A percentile compares a stretch with the other conserved stretches of the same genome.
phyloP scores from a whole-genome alignment of 306 rosid species.

The Astragalus membranaceus region DNA sequence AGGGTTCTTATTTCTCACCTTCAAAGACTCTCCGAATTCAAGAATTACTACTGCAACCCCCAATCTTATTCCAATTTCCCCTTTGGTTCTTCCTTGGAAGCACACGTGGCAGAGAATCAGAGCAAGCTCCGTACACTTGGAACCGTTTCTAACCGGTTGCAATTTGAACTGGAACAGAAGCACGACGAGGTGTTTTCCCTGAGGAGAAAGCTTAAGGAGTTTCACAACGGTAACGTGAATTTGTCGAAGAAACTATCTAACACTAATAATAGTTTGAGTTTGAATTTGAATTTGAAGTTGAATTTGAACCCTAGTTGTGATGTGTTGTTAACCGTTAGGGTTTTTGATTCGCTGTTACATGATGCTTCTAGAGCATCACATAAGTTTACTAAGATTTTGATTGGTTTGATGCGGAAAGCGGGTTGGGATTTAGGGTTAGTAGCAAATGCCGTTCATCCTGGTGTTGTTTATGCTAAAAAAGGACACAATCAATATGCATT shows the following conservation, averaged over 20 bases:
- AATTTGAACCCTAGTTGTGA: constrained; percentile 49
- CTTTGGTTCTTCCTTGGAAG: constrained; percentile 68
- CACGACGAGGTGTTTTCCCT: constrained; percentile 64
- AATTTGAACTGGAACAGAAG: constrained; percentile 70
- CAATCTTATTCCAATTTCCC: constrained; percentile 33
- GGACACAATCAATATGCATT: constrained; percentile 72
- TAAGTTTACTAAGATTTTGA: constrained; percentile 66
- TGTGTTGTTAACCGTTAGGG: constrained; percentile 64
- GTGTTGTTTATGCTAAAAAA: constrained; percentile 57
- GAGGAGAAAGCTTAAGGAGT: constrained; percentile 46
- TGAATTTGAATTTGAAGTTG: background rate
- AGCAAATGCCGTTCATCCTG: constrained; percentile 58
- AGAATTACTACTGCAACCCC: constrained; percentile 40
- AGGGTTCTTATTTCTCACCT: constrained; percentile 80
- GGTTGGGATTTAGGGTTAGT: constrained; percentile 92
- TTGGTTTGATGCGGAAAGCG: constrained; percentile 81
- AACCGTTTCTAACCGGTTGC: constrained; percentile 74
- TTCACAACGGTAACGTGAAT: constrained; percentile 52
- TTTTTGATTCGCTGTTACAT: constrained; percentile 65
- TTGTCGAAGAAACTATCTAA: constrained; percentile 56
- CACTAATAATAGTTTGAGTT: background rate
- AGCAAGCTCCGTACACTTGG: constrained; percentile 83
- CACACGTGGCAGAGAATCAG: constrained; percentile 91
- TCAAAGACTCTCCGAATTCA: constrained; percentile 69
- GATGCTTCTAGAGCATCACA: constrained; percentile 72